Conservation (phyloP, 805 yeast species). For the Barnettozyma salicaria region DNA sequence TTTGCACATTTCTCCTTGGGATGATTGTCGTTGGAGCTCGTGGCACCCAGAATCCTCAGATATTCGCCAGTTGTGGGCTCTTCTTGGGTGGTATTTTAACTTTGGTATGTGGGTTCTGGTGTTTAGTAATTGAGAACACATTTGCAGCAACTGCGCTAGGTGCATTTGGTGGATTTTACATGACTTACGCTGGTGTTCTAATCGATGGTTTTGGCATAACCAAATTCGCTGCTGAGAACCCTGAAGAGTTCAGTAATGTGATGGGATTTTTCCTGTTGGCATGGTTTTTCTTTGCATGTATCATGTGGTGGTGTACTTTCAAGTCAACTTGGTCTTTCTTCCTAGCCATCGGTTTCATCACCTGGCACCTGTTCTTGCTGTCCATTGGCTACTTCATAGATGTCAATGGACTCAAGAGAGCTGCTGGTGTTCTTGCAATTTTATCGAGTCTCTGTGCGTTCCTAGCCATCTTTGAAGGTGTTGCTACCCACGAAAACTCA, state of each 20-base stretch:
- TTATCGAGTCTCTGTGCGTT: constrained; percentile 6
- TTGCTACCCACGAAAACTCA: constrained; percentile 8
- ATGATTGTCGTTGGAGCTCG: constrained; percentile 41
- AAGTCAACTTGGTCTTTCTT: constrained; percentile 25
- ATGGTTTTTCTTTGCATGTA: constrained; percentile 46
- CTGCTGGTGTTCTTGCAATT: constrained; percentile 8
- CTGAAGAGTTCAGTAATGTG: constrained; percentile 35
- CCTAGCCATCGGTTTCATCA: constrained; percentile 3
- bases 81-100: constrained; percentile 47
- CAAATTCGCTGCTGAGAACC: constrained; percentile 30
- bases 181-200: constrained; percentile 41
- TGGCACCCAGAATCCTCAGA: constrained; percentile 37
- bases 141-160: constrained; percentile 50
- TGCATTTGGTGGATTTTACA: constrained; percentile 53
- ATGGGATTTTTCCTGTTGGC: constrained; percentile 44
- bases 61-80: constrained; percentile 40
- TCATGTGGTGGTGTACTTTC: constrained; percentile 40
- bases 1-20: constrained; percentile 43
- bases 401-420: background rate
- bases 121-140: constrained; percentile 44
- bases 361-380: constrained; percentile 3
- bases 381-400: constrained; percentile 7
- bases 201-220: constrained; percentile 39
- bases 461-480: constrained; percentile 11
- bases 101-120: constrained; percentile 46